Base-by-base conservation (phyloP, 495 filamentous ascomycete genomes). In the Aspergillus baeticus region DNA sequence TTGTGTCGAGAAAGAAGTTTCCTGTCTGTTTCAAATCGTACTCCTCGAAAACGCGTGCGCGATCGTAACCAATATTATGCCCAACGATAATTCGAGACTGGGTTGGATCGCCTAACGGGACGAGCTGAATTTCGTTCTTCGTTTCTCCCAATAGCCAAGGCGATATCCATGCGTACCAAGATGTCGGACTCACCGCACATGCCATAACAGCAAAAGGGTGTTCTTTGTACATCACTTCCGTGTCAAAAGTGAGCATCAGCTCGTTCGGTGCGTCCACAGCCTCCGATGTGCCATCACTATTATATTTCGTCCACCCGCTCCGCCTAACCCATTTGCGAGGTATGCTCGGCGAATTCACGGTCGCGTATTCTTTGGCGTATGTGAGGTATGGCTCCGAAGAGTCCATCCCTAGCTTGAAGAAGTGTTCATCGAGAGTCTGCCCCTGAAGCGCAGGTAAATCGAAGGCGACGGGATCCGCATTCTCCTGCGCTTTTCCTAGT, bases 81-180 rank as follows among this genome's bases (percentile, higher is more conserved):
- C 94, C 94, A 29, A 97, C 83, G 26, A 99, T 81, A 22, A 98
- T 84, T 20, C 91, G 81, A 6, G 85, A 76, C 58, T 81, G 72
- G 5, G 70, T 76, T 14, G 87, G 79, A 63, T 95, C 83, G 4
- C 94, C 94, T 26, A 99, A 68, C 0, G 94, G 92, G 42, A 99
- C 84, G 33, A 99, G 72, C 47, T 99, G 94, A 35, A 81, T 75
- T 60, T 89, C 78, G 21, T 81, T 82, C n/a, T 88, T 77, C 5
- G 86, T 84, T 72, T 96, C 90, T 15, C 84, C 90, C 7, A 99
- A 70, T 20, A 99, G 75, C 94, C 94, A 99, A 0, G 94, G 94
- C 18, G 92, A 97, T 48, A 99, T 69, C 94, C 94, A 99, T 2
- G 88, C 89, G 74, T 98, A 99, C 94, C 94, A 99, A 20, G 89